phyloP scores from a whole-genome alignment of 2,329 filamentous ascomycete species.

The Xylariaceae sp. region DNA sequence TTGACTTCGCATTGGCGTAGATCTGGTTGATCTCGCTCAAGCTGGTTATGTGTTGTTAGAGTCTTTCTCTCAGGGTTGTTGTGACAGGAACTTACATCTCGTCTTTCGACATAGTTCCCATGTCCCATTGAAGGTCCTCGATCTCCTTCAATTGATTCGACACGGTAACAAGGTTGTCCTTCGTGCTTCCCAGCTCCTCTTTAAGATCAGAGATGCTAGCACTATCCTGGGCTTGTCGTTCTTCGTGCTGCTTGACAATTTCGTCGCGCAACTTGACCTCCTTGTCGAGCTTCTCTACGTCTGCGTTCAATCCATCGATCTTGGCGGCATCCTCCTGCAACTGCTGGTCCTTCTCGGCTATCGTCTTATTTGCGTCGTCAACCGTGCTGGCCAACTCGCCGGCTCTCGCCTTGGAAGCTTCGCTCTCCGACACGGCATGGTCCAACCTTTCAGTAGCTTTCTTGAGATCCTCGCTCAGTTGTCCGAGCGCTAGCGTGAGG shows the following conservation, averaged over 20 bases:
- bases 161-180: neutral
- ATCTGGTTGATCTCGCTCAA: conserved; percentile 13
- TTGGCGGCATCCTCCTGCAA: neutral
- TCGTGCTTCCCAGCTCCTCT: neutral
- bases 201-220: conserved; percentile 8
- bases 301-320: conserved; percentile 4
- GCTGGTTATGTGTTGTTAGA: conserved; percentile 7
- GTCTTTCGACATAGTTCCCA: conserved; percentile 4
- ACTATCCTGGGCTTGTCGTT: conserved; percentile 5
- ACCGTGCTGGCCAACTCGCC: neutral
- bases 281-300: neutral
- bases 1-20: conserved; percentile 1
- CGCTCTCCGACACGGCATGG: conserved; percentile 2
- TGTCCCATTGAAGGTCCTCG: conserved; percentile 5
- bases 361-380: conserved; percentile 8
- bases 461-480: neutral
- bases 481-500: neutral
- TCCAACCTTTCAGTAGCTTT: neutral
- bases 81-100: conserved; percentile 16
- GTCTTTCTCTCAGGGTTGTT: neutral
- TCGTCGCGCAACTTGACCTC: conserved; percentile 6
- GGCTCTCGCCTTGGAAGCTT: conserved; percentile 8
- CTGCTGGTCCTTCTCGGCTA: conserved; percentile 10
- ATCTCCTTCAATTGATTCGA: conserved; percentile 8
- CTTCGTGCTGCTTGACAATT: conserved; percentile 4